phyloP scores from a whole-genome alignment of 805 yeast genomes.

The Tetrapisispora namnaoensis region DNA sequence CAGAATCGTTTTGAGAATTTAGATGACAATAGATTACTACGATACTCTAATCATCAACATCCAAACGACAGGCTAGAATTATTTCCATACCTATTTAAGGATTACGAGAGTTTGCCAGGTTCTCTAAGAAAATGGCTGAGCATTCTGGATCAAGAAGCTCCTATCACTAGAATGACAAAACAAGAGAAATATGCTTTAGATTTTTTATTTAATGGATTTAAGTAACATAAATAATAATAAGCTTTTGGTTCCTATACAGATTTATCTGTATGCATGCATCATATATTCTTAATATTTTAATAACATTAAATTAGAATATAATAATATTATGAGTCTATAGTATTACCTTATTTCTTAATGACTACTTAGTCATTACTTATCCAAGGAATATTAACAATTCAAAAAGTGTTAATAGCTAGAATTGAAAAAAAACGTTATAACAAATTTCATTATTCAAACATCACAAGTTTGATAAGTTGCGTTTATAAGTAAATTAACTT shows the following conservation, averaged over 20 bases:
- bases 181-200: slow-evolving; percentile 11
- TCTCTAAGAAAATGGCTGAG: not conserved
- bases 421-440: no score
- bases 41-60: not conserved
- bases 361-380: no score
- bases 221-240: not conserved
- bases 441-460: no score
- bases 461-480: no score
- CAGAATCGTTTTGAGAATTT: not conserved
- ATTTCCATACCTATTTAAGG: not conserved
- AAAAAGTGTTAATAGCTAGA: no score
- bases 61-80: not conserved
- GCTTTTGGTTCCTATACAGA: no score
- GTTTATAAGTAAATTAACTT: no score
- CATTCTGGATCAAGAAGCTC: not conserved
- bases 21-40: not conserved
- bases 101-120: not conserved
- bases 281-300: not conserved
- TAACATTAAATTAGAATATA: no score
- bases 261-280: not conserved
- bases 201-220: slow-evolving; percentile 21
- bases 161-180: not conserved
- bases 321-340: no score
- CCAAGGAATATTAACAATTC: no score
- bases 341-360: no score